Percentiles rank a stretch among this genome's conserved stretches.
Evolutionary conservation across 106 monocot species (phyloP).

Genomic region (Gastrodia elata): DNA sequence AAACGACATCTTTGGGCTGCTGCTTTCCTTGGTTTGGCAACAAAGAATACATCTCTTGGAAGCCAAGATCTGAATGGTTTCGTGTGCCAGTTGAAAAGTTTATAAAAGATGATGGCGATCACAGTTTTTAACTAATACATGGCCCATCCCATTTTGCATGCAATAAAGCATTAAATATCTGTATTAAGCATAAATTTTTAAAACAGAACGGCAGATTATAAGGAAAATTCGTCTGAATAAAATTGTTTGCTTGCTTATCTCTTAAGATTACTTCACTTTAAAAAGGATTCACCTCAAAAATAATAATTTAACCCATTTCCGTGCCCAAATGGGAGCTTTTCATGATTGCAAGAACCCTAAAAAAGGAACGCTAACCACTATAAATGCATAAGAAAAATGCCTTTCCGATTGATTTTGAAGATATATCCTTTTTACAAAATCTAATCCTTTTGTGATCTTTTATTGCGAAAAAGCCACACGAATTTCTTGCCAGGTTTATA

Average conservation of each 20-base stretch:
- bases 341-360: neutral
- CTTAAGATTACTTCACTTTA: neutral
- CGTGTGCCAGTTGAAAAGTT: neutral
- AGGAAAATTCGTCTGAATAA: neutral
- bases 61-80: neutral
- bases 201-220: neutral
- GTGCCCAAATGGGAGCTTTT: neutral
- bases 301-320: neutral
- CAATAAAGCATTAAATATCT: neutral
- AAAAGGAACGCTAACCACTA: neutral
- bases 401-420: neutral
- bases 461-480: neutral
- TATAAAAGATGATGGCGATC: too few species aligned
- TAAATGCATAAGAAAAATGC: neutral
- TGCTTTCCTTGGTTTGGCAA: neutral
- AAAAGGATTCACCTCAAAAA: neutral
- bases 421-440: neutral
- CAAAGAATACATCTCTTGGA: neutral
- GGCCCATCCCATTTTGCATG: neutral
- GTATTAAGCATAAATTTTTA: neutral
- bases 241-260: neutral
- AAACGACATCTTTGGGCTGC: neutral
- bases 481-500: neutral
- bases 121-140: too few species aligned
- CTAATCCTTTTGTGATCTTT: neutral